A percentile compares a stretch with the other conserved stretches of the same genome.
phyloP scores from a whole-genome alignment of 345 rosid genomes.

The Barbarea vulgaris region DNA sequence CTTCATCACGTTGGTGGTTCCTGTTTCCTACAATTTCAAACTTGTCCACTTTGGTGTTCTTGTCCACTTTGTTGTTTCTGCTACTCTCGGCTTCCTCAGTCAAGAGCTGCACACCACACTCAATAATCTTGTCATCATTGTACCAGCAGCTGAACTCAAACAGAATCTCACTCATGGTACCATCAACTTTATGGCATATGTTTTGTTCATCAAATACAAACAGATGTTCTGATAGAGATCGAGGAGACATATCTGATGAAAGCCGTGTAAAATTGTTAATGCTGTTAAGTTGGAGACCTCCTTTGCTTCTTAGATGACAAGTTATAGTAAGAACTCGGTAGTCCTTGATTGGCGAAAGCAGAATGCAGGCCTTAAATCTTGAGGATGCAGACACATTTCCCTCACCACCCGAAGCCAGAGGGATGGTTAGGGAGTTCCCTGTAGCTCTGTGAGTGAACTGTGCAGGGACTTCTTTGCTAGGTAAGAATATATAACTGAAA shows the following conservation, averaged over 20 bases:
- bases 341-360: neutral
- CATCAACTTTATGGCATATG: neutral
- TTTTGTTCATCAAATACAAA: neutral
- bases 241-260: neutral
- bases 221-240: neutral
- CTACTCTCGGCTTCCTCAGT: neutral
- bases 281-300: neutral
- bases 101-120: neutral
- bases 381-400: neutral
- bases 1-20: too few species aligned
- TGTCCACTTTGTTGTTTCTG: neutral
- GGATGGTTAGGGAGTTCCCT: neutral
- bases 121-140: neutral
- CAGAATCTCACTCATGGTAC: neutral
- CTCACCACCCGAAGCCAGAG: too few species aligned
- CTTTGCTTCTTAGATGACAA: neutral
- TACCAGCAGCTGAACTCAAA: neutral
- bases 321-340: rapidly evolving
- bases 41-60: too few species aligned
- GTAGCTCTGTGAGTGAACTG: neutral
- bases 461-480: neutral
- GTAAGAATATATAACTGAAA: neutral
- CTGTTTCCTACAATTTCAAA: too few species aligned
- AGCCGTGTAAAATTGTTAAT: too few species aligned
- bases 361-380: neutral